Evolutionary conservation across 2,329 filamentous ascomycete genomes (phyloP), one percentile per base, ranked within the genome.

Genomic region (Ceratocystis papillata): DNA sequence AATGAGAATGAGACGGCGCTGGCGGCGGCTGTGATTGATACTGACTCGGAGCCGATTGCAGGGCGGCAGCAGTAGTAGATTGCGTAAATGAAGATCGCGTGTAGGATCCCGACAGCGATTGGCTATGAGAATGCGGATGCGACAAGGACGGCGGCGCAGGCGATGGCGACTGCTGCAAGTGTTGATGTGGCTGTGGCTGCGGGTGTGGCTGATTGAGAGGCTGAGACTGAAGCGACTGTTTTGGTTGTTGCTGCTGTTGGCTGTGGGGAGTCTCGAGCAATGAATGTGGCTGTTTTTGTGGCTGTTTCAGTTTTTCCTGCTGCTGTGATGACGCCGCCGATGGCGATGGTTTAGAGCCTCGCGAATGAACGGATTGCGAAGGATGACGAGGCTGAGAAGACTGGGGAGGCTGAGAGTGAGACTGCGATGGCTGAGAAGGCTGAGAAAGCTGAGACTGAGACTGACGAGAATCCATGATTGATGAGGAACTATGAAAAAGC

Each of bases 401-500:
- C 64, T 55, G 69, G 67, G 57, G 1, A 46, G 50, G 28, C 50
- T 66, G 60, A n/a, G 61, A 30, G 7, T 62, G 45, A 15, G 41
- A 28, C 33, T 20, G 28, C 15, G 65, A 22, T 28, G 60, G 30
- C 37, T 41, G 37, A 28, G 61, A 65, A 64, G 66, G 62, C 60
- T 62, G 69, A 67, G 45, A 30, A 41, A 48, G 60, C 20, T 62
- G 53, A 17, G 59, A 45, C 48, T 67, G 65, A 55, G 66, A 65
- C 45, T 62, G 63, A 61, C 60, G 63, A 33, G 67, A 65, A 65
- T 68, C 67, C 67, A 68, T 68, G 53, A 50, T 65, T 41, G 44
- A 41, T 41, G 37, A 12, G 30, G 6, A 50, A 59, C 53, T 59
- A 30, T 17, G 48, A 28, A 63, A 63, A 48, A 63, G 61, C 61